Evolutionary conservation across 306 rosid species (phyloP).

Genomic region (Rubus idaeus): DNA sequence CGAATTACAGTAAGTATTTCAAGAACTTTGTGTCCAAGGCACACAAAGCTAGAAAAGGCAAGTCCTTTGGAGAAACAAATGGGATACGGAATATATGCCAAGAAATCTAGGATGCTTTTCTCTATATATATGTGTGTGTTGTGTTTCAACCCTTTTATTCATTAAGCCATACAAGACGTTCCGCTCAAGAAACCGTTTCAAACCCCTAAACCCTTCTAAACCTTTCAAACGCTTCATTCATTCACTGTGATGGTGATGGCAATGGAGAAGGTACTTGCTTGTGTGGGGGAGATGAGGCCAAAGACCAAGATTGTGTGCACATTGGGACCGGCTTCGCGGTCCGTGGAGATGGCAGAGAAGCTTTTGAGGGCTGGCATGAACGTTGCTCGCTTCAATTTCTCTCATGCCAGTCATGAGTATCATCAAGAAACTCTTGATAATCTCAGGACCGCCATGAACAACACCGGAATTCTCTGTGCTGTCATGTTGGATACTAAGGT

Average conservation of each 20-base stretch:
- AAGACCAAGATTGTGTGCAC: constrained; percentile 45
- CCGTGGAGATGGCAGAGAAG: constrained; percentile 36
- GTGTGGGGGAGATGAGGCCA: constrained; percentile 15
- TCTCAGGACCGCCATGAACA: constrained; percentile 29
- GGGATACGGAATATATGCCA: not conserved
- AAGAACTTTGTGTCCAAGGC: not conserved
- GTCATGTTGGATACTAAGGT: constrained; percentile 29
- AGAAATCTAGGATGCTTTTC: not conserved
- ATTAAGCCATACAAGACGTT: not conserved
- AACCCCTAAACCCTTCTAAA: not conserved
- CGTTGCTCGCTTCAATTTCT: constrained; percentile 52
- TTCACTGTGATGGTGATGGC: not conserved
- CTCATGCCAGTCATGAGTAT: constrained; percentile 35
- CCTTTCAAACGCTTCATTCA: not conserved
- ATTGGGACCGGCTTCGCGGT: constrained; percentile 33
- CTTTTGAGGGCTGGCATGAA: constrained; percentile 38
- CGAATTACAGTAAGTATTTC: not conserved
- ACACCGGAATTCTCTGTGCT: constrained; percentile 40
- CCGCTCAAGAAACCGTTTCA: constrained; percentile 4
- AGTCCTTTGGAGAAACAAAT: not conserved
- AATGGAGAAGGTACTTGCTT: constrained; percentile 10
- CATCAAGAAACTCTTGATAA: constrained; percentile 44
- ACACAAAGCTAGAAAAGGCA: not conserved
- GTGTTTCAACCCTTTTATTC: not conserved
- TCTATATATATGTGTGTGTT: not conserved